Evolutionary conservation across 768 basidiomycete species (phyloP), one percentile per base, ranked within the genome.

Genomic region (Collybia sp.): DNA sequence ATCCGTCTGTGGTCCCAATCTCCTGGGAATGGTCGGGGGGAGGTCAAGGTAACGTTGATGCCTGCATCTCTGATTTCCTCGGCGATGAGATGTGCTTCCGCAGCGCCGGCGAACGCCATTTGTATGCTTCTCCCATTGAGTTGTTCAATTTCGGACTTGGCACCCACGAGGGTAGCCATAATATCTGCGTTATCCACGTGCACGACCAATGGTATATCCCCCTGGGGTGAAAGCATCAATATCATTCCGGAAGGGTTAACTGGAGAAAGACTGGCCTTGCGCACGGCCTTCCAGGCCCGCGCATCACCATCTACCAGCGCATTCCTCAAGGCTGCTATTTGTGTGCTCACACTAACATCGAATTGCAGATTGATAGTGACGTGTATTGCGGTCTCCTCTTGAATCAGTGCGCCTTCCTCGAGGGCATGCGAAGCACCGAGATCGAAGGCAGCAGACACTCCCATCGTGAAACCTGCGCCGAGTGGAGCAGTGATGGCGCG

Each of bases 1-100:
- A 84, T 75, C 45, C 88, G 68, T 40, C 76, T 70, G 36, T 70
- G 59, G 43, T 88, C 81, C 89, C 89, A 93, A 3, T 62, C 63
- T 2, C 47, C 52, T 0, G 88, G 87, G 65, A 73, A 85, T 0
- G 85, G 79, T 36, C 88, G 67, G 0, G 79, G 61, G 5, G 77
- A 77, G 0, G 76, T 69, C 19, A 93, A 66, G 20, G 93, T 75
- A n/a, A 92, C 85, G 33, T 83, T 83, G 2, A 92, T 75, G 8
- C 71, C 68, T 1, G 83, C 83, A 17, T 64, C 56, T 1, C 72
- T 76, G 15, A 90, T 76, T 45, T 88, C 73, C 3, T 73, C 60
- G 0, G 86, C 87, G 12, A 92, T 64, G 1, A 85, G 62, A 59
- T 82, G 73, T 5, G 72, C 71, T 60, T 91, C 86, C 0, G 73